Evolutionary conservation across 768 basidiomycete species (phyloP), one percentile per base, ranked within the genome.

Genomic region (Kwoniella dendrophila): DNA sequence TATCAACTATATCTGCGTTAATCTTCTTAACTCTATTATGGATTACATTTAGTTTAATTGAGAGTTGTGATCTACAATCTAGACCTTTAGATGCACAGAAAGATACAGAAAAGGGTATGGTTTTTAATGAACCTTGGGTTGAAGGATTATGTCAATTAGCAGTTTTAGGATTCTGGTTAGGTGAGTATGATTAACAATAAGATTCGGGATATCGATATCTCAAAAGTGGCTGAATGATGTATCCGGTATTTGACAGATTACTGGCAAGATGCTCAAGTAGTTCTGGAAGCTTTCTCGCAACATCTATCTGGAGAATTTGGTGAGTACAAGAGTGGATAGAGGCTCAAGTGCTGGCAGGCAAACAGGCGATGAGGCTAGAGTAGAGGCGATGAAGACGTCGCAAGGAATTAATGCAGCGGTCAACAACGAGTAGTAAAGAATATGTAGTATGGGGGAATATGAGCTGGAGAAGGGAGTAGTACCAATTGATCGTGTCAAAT

Each of bases 11-110:
- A n/a, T 73, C 72, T 1, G 62, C 59, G 0, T 16, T 64, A 6
- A 64, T 62, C n/a, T 70, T 67, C 61, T 47, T 67, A 12, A 65
- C 67, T 1, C 50, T 73, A 24, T 58, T 73, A 5, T 73, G 72
- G 72, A 33, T 55, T 27, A 48, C 52, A 4, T 68, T 70, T 49
- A 56, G 59, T 5, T 53, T 73, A 2, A 53, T 73, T 44, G 72
- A 73, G 30, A 40, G 27, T 29, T 59, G 55, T 10, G 71, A 73
- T 48, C 11, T 50, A 0, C 20, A 32, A n/a, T 5, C 12, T 3
- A 54, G 36, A 27, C 36, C 40, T 3, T 0, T 11, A 26, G 32
- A 14, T 14, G 20, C 7, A 8, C 54, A 55, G 14, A 43, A 48
- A 29, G 61, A 59, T 2, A 47, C 32, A 1, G 53, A 62, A 36